Conservation (phyloP, 1,139 yeast species). For the Yamadazyma epiphylla region DNA sequence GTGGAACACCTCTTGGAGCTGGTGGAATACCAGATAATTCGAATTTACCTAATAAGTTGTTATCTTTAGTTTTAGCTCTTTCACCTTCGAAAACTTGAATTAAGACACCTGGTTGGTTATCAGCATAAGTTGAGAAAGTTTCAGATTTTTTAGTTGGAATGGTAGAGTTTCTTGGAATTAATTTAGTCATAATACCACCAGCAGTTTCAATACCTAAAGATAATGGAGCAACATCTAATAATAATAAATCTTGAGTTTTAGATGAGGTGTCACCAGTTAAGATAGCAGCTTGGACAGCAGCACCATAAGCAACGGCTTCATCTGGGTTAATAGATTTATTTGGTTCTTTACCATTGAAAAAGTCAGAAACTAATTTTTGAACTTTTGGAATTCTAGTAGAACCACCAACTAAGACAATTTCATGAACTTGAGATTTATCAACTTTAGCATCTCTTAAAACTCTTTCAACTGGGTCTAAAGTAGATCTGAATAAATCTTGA, state of each 20-base stretch:
- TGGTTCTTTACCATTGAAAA: slow-evolving; percentile 97
- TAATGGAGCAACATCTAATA: slow-evolving; percentile 97
- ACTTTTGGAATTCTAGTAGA: slow-evolving; percentile 99
- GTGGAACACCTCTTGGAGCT: slow-evolving; percentile 99
- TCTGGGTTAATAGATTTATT: slow-evolving; percentile 98
- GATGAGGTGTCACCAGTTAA: slow-evolving; percentile 97
- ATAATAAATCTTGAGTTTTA: slow-evolving; percentile 93
- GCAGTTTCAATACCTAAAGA: slow-evolving; percentile 96
- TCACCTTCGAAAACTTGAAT: slow-evolving; percentile 99
- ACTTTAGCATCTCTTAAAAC: slow-evolving; percentile 94
- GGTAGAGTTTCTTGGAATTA: slow-evolving; percentile 98
- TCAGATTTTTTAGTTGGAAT: slow-evolving; percentile 99
- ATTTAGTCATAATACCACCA: slow-evolving; percentile 99
- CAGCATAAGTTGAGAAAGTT: slow-evolving; percentile 99
- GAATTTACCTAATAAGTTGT: slow-evolving; percentile 99
- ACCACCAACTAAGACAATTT: slow-evolving; percentile 99
- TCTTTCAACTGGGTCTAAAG: slow-evolving; percentile 97
- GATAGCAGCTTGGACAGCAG: slow-evolving; percentile 99
- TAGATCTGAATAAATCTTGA: slow-evolving; percentile 94
- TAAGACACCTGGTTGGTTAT: slow-evolving; percentile 98
- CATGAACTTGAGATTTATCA: slow-evolving; percentile 85
- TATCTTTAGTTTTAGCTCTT: slow-evolving; percentile 99
- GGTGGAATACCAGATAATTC: slow-evolving; percentile 99
- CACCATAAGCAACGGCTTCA: slow-evolving; percentile 99
- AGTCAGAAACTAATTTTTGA: slow-evolving; percentile 95